Percentiles rank a stretch among this genome's conserved stretches.
phyloP scores from a whole-genome alignment of 345 rosid species.

The Eutrema yunnanense region DNA sequence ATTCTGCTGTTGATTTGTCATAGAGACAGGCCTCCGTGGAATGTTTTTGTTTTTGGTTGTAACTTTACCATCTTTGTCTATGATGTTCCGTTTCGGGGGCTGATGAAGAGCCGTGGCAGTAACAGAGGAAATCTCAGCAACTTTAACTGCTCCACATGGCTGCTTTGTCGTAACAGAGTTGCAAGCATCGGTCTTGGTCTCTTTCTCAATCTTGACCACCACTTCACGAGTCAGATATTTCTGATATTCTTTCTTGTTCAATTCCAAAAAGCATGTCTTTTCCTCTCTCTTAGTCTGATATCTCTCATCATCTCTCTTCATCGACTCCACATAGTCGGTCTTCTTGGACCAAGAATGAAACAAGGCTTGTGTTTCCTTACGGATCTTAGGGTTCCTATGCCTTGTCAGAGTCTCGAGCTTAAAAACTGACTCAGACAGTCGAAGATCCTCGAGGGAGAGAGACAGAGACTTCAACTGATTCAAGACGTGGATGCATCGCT shows the following conservation, averaged over 20 bases:
- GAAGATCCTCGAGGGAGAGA: neutral
- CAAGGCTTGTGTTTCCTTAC: too few species aligned
- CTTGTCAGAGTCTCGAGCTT: constrained; percentile 1
- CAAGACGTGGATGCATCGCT: neutral
- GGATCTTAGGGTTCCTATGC: constrained; percentile 2
- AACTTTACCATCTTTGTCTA: neutral
- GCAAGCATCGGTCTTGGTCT: neutral
- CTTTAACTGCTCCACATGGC: neutral
- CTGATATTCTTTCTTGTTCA: neutral
- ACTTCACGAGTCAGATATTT: neutral
- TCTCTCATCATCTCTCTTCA: too few species aligned
- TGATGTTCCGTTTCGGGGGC: neutral
- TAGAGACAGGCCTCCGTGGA: too few species aligned
- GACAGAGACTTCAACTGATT: neutral
- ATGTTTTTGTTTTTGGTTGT: neutral
- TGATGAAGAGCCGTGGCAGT: neutral
- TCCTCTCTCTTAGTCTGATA: neutral
- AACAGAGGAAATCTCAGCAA: neutral
- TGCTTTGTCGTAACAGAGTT: neutral
- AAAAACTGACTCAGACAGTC: neutral
- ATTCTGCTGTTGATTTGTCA: neutral
- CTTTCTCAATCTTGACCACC: neutral
- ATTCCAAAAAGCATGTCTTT: neutral
- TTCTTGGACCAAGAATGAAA: constrained; percentile 6
- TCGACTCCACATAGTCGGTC: neutral